Evolutionary conservation across 2,329 filamentous ascomycete species (phyloP).

Genomic region (Exophiala sideris): DNA sequence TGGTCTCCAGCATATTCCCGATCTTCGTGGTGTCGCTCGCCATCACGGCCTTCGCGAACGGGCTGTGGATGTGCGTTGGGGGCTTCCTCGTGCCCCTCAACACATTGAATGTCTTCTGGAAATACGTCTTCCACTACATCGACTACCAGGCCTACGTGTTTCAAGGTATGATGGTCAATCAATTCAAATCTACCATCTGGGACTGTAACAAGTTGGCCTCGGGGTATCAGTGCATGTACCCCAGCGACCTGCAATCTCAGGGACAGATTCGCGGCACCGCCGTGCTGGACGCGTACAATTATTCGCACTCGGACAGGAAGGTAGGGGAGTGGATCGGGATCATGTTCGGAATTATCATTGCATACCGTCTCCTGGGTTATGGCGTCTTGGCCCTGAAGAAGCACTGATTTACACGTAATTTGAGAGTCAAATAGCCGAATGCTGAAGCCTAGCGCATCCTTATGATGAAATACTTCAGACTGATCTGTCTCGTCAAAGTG

Average conservation of each 20-base stretch:
- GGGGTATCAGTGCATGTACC: constrained; percentile 68
- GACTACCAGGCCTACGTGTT: constrained; percentile 80
- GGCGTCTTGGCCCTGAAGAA: constrained; percentile 17
- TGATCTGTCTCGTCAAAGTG: too few relatives aligned
- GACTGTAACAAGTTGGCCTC: constrained; percentile 48
- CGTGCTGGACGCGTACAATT: constrained; percentile 68
- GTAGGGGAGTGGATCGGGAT: constrained; percentile 72
- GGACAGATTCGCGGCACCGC: constrained; percentile 69
- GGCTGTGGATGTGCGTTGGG: constrained; percentile 81
- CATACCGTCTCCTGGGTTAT: constrained; percentile 60
- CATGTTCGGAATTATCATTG: constrained; percentile 70
- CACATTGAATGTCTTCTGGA: constrained; percentile 76
- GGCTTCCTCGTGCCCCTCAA: constrained; percentile 74
- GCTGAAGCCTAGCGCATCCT: not conserved
- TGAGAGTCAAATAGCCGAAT: not conserved
- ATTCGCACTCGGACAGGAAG: constrained; percentile 58
- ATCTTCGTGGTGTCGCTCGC: constrained; percentile 78
- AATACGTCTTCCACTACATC: constrained; percentile 78
- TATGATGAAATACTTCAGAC: not conserved
- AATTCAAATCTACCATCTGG: constrained; percentile 67
- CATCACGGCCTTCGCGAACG: constrained; percentile 78
- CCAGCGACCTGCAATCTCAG: constrained; percentile 57
- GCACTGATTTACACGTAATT: not conserved
- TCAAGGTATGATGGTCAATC: constrained; percentile 90
- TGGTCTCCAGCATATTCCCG: constrained; percentile 69